These are phyloP conservation scores for Alternaria rosae DNA, from an alignment of 2,329 filamentous ascomycete genomes.

Conservation along the genomic window DNA sequence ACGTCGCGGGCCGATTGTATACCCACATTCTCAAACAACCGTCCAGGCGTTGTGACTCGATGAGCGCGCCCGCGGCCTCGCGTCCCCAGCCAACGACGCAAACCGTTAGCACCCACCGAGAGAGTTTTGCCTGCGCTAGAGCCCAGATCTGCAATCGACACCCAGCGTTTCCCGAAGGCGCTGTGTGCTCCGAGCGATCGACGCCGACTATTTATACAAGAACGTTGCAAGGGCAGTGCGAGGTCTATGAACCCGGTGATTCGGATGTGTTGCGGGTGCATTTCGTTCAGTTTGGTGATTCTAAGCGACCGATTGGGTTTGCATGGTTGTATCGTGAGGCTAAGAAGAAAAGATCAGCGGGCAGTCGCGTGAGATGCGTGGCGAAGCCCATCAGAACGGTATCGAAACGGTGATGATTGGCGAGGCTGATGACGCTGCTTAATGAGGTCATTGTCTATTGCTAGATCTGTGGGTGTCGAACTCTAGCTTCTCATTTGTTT, in stretches of 20 bases:
- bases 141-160: conserved; percentile 11
- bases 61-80: conserved; percentile 6
- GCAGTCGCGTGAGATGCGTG: conserved; percentile 9
- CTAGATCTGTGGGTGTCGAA: conserved; percentile 1
- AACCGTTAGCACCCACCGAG: conserved; percentile 13
- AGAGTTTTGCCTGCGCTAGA: conserved; percentile 17
- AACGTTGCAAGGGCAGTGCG: conserved; percentile 11
- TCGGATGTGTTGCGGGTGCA: conserved; percentile 1
- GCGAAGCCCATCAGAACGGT: conserved; percentile 6
- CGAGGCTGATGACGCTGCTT: conserved; percentile 4
- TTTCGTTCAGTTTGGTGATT: conserved; percentile 1
- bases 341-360: conserved; percentile 6
- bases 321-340: conserved; percentile 1
- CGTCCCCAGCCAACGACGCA: conserved; percentile 1
- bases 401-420: conserved; percentile 6
- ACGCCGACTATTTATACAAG: conserved; percentile 10
- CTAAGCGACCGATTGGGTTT: conserved; percentile 4
- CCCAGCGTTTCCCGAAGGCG: conserved; percentile 12
- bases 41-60: conserved; percentile 5
- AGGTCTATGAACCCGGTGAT: conserved; percentile 7
- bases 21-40: not conserved
- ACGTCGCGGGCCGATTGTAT: conserved; percentile 10
- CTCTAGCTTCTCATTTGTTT: not conserved
- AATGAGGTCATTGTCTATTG: conserved; percentile 13
- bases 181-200: conserved; percentile 15